Evolutionary conservation across 441 rosid genomes (phyloP).

Genomic region (Hura crepitans): DNA sequence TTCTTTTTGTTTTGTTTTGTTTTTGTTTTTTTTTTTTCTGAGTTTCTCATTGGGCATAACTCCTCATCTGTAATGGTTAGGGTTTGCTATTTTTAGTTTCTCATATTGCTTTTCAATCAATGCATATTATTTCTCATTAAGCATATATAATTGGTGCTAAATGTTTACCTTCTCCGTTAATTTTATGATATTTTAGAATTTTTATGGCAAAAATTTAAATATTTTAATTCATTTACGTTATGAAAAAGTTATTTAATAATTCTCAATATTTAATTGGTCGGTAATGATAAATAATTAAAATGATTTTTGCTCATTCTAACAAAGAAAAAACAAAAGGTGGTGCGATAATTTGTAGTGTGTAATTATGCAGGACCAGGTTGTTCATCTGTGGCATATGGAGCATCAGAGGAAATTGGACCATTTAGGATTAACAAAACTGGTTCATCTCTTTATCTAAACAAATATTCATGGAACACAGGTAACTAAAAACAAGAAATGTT

Average conservation of each 20-base stretch:
- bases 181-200: too few species aligned
- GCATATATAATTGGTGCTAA: too few species aligned
- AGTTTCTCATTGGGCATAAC: not conserved
- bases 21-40: not conserved
- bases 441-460: slow-evolving; percentile 52
- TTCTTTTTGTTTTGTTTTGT: too few species aligned
- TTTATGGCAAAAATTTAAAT: too few species aligned
- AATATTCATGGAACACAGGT: slow-evolving; percentile 76
- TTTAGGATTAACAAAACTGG: slow-evolving; percentile 59
- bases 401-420: slow-evolving; percentile 85
- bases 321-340: not conserved
- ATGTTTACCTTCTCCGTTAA: too few species aligned
- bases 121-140: not conserved
- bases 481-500: not conserved
- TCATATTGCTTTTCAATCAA: not conserved
- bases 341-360: not conserved
- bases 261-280: too few species aligned
- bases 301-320: too few species aligned
- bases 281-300: too few species aligned
- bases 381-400: slow-evolving; percentile 83
- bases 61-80: too few species aligned
- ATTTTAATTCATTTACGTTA: too few species aligned
- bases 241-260: too few species aligned
- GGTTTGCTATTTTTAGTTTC: too few species aligned
- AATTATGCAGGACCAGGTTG: slow-evolving; percentile 69